Conservation (phyloP, 2,329 filamentous ascomycete genomes). For the Blumeria hordei region DNA sequence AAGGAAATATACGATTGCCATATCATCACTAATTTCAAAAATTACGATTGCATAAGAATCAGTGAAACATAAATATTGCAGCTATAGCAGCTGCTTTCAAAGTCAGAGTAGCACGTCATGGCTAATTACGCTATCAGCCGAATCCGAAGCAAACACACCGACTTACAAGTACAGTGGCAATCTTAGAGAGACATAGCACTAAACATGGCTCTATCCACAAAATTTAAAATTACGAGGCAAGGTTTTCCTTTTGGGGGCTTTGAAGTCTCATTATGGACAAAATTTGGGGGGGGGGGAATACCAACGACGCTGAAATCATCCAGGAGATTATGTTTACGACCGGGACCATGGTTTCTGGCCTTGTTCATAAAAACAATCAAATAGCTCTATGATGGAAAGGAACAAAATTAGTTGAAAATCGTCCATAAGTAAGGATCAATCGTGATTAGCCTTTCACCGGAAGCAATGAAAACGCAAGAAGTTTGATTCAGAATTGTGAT, state of each 20-base stretch:
- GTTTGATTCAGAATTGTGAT: not conserved
- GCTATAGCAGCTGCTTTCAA: not conserved
- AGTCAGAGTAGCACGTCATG: not conserved
- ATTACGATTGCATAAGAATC: not conserved
- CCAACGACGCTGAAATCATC: not conserved
- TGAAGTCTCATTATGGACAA: not conserved
- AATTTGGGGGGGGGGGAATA: not conserved
- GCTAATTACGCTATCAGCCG: not conserved
- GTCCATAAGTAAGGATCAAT: not conserved
- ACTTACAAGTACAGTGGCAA: not conserved
- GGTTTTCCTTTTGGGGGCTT: not conserved
- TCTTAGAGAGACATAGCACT: not conserved
- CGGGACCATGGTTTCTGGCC: not conserved
- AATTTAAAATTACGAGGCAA: not conserved
- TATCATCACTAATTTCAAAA: not conserved
- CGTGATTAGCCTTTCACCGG: not conserved
- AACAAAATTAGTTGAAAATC: not conserved
- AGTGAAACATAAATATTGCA: not conserved
- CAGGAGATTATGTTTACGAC: not conserved
- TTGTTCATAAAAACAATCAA: not conserved
- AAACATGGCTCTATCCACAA: not conserved
- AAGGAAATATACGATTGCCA: not conserved
- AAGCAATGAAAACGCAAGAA: not conserved
- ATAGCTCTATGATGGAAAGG: not conserved
- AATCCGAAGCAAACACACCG: not conserved